phyloP scores from a whole-genome alignment of 164 flowering plant species.

The Malania oleifera region DNA sequence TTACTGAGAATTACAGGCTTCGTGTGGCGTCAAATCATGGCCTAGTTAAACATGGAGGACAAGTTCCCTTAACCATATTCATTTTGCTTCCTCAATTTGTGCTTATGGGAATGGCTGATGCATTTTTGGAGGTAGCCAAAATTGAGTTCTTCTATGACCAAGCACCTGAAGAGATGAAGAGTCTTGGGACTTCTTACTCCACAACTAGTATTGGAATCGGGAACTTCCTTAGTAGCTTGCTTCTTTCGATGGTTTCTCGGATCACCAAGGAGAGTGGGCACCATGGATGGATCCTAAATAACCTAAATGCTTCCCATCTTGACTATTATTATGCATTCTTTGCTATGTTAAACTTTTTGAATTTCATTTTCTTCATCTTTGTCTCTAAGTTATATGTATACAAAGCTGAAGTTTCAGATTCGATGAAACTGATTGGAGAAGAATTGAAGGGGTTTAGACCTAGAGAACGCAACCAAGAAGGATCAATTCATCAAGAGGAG shows the following conservation, averaged over 20 bases:
- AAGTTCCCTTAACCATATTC: constrained; percentile 52
- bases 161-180: constrained; percentile 70
- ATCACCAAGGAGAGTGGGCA: constrained; percentile 40
- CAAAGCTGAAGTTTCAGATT: constrained; percentile 58
- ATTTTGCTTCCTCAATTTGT: constrained; percentile 59
- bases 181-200: constrained; percentile 66
- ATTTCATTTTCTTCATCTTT: constrained; percentile 45
- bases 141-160: constrained; percentile 79
- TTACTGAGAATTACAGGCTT: constrained; percentile 38
- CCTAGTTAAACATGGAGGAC: constrained; percentile 28
- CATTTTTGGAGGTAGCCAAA: constrained; percentile 62
- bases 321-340: constrained; percentile 61
- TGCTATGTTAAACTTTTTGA: constrained; percentile 39
- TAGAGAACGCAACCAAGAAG: constrained; percentile 9
- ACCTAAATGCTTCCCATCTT: constrained; percentile 62
- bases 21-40: constrained; percentile 37
- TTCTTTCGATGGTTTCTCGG: constrained; percentile 48
- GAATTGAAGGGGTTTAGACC: constrained; percentile 24
- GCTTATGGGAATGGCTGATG: constrained; percentile 68
- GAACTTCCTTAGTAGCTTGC: constrained; percentile 57
- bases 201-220: constrained; percentile 51
- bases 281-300: constrained; percentile 57
- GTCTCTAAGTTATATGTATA: constrained; percentile 45
- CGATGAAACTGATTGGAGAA: constrained; percentile 39
- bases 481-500: neutral